Percentiles rank a stretch among this genome's conserved stretches.
These are phyloP conservation scores for Wickerhamiella lipophila DNA, from an alignment of 805 yeast genomes.

Conservation along the genomic window DNA sequence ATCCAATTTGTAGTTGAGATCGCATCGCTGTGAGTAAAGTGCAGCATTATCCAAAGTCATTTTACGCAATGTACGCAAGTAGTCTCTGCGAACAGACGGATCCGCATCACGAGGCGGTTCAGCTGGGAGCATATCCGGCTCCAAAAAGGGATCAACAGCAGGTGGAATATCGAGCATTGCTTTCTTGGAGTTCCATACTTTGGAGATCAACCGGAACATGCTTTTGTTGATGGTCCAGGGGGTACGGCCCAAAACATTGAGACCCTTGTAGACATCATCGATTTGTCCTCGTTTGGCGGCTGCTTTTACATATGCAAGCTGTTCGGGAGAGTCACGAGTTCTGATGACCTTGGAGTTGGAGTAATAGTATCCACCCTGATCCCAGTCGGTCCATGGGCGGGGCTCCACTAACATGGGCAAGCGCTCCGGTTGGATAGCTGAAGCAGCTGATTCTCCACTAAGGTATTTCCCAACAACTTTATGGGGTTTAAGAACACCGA, in stretches of 20 bases:
- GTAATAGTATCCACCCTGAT: conserved; percentile 73
- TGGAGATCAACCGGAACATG: conserved; percentile 53
- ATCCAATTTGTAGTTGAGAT: conserved; percentile 82
- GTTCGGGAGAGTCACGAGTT: conserved; percentile 77
- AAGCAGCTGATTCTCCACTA: conserved; percentile 52
- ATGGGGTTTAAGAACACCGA: conserved; percentile 74
- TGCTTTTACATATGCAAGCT: conserved; percentile 72
- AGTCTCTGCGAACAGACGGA: conserved; percentile 55
- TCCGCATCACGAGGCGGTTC: conserved; percentile 56
- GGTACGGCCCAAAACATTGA: conserved; percentile 74
- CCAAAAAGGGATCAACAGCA: conserved; percentile 27
- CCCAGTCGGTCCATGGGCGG: conserved; percentile 72
- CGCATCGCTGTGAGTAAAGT: conserved; percentile 80
- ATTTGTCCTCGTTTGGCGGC: conserved; percentile 61
- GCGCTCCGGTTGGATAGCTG: conserved; percentile 66
- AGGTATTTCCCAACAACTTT: conserved; percentile 51
- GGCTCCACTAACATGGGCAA: conserved; percentile 90
- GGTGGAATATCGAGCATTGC: conserved; percentile 62
- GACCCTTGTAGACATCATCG: conserved; percentile 58
- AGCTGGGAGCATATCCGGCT: conserved; percentile 36
- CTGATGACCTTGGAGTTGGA: conserved; percentile 55
- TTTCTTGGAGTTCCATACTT: conserved; percentile 80
- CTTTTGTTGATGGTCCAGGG: conserved; percentile 83
- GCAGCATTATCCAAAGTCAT: conserved; percentile 49
- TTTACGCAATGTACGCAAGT: conserved; percentile 49